A percentile compares a stretch with the other conserved stretches of the same genome.
Conservation (phyloP, 306 rosid genomes). For the Comarum palustre region DNA sequence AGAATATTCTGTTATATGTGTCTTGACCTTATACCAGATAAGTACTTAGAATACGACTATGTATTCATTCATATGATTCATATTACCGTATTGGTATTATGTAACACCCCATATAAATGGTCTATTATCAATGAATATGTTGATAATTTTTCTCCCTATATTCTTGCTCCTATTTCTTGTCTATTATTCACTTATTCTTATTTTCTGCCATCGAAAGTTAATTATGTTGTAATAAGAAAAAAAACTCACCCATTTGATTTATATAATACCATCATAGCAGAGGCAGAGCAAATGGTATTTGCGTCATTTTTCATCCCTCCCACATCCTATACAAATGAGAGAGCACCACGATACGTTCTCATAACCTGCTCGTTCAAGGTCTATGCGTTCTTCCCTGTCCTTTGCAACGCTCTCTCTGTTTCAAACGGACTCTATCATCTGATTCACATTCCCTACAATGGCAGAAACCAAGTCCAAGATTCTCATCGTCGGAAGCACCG, state of each 20-base stretch:
- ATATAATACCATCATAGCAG: no score
- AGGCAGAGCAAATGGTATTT: not conserved
- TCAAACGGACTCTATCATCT: not conserved
- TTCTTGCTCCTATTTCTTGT: no score
- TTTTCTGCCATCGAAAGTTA: not conserved
- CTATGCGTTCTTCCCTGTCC: not conserved
- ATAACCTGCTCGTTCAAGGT: not conserved
- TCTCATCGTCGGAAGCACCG: slow-evolving; percentile 40
- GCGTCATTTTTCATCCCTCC: not conserved
- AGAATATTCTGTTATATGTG: no score
- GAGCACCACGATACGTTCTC: not conserved
- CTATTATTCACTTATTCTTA: not conserved
- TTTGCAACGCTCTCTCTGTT: not conserved
- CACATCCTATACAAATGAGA: not conserved
- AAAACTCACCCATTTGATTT: no score
- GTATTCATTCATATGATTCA: no score
- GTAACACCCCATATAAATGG: no score
- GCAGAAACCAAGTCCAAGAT: slow-evolving; percentile 29
- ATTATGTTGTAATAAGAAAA: not conserved
- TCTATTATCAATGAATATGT: no score
- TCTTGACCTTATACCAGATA: no score
- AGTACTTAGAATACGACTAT: no score
- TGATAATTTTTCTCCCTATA: no score
- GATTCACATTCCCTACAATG: slow-evolving; percentile 7
- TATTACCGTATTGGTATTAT: no score